A percentile compares a stretch with the other conserved stretches of the same genome.
Evolutionary conservation across 2,329 filamentous ascomycete genomes (phyloP).

Genomic region (Aspergillus fructus): DNA sequence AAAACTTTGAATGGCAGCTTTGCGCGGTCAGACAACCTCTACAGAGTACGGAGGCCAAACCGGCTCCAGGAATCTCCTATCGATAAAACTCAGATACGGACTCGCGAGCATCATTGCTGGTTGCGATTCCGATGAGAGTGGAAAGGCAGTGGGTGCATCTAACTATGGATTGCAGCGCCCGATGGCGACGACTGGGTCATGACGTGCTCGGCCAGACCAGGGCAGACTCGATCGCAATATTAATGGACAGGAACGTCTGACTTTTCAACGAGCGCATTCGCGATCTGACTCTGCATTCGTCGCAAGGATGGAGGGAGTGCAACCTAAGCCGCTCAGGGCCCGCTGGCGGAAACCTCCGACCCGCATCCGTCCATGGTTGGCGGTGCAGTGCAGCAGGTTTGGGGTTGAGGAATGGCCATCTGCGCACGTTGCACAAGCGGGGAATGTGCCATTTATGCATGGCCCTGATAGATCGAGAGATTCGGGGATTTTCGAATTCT

Average conservation of each 20-base stretch:
- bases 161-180: neutral
- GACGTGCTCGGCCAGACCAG: constrained; percentile 10
- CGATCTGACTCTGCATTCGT: constrained; percentile 3
- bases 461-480: no score
- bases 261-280: neutral
- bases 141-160: neutral
- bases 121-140: neutral
- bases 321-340: neutral
- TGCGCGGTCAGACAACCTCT: neutral
- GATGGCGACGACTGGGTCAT: neutral
- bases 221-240: neutral
- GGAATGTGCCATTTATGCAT: no score
- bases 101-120: neutral
- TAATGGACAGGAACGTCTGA: neutral
- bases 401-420: no score
- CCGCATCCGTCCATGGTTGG: neutral
- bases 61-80: neutral
- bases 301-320: neutral
- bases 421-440: no score
- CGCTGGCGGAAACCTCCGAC: constrained; percentile 3
- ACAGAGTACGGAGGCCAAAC: neutral
- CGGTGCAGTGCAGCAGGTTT: neutral
- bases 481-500: neutral
- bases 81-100: neutral
- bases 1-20: neutral